Conservation (phyloP, 2,329 filamentous ascomycete genomes). For the Paracoccidioides lutzii region DNA sequence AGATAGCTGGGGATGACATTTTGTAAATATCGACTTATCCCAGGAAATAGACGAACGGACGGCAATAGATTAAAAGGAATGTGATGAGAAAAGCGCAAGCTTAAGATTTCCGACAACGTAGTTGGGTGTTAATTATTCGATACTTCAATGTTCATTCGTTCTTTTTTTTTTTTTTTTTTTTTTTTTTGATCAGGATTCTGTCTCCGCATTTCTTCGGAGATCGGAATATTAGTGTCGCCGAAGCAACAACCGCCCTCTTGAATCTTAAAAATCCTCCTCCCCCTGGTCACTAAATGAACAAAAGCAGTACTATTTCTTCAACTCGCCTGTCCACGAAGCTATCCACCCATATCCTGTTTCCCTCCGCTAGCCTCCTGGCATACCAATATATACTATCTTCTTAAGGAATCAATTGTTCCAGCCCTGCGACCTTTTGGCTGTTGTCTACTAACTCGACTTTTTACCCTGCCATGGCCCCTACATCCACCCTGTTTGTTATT, state of each 20-base stretch:
- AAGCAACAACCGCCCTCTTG: background rate
- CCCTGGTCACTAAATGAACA: background rate
- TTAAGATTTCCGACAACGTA: background rate
- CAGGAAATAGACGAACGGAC: too few species aligned
- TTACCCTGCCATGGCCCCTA: conserved; percentile 39
- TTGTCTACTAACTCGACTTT: conserved; percentile 6
- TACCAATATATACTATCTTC: too few species aligned
- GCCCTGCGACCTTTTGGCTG: conserved; percentile 4
- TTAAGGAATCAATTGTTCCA: conserved; percentile 5
- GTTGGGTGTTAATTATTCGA: background rate
- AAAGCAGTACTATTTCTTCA: background rate
- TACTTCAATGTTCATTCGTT: too few species aligned
- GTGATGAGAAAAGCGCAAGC: background rate
- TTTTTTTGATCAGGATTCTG: too few species aligned
- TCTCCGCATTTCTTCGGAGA: background rate
- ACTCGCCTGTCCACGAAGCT: too few species aligned
- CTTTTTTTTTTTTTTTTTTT: too few species aligned
- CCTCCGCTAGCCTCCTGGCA: background rate
- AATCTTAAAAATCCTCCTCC: background rate
- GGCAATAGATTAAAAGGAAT: background rate
- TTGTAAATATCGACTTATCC: background rate
- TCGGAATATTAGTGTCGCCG: background rate
- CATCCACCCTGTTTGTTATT: conserved; percentile 56
- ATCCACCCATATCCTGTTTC: too few species aligned
- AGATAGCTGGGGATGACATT: conserved; percentile 2